Base-by-base conservation (phyloP, 2,329 filamentous ascomycete species). In the Hypomyces perniciosus region DNA sequence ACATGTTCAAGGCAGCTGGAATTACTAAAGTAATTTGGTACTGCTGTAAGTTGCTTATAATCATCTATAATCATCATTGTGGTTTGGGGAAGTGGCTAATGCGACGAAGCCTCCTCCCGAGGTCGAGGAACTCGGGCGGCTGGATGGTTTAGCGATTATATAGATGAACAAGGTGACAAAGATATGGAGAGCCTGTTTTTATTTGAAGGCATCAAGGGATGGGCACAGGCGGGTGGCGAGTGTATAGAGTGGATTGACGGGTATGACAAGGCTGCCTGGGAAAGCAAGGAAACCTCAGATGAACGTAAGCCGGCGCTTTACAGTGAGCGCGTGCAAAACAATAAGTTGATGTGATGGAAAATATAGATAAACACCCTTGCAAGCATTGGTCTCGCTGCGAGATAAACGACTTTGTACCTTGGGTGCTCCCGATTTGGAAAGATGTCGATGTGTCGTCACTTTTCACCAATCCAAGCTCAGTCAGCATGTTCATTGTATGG, bases 51-150 rank as follows among this genome's bases (percentile, higher is more conserved):
- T 62, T 30, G 29, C 34, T 35, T 10, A 29, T 44, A 5, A 5
- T 29, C 12, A 30, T 5, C 30, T 10, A 29, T 44, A 5, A 5
- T 29, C 12, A 30, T 5, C 30, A 33, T n/a, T n/a, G 2, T 33
- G 12, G 26, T 5, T 4, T 9, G 5, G 8, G 28, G 30, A 31
- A 26, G 8, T 26, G 39, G 9, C 28, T n/a, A 29, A 30, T 13
- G 49, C 49, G 20, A 20, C 20, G 20, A 20, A 83, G 80, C 74
- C 2, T 82, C 80, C 1, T 81, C 76, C 2, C 55, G 56, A 2
- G 79, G 79, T 4, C 74, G 80, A 3, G 80, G 79, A 3, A 74
- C 69, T 2, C 70, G 79, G n/a, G 72, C 75, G 2, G 77, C 76
- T 1, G 72, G 69, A 6, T 83, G 78, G 79, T 76, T 83, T 58